phyloP scores from a whole-genome alignment of 139 green algal species.

The Astrephomene gubernaculifera region DNA sequence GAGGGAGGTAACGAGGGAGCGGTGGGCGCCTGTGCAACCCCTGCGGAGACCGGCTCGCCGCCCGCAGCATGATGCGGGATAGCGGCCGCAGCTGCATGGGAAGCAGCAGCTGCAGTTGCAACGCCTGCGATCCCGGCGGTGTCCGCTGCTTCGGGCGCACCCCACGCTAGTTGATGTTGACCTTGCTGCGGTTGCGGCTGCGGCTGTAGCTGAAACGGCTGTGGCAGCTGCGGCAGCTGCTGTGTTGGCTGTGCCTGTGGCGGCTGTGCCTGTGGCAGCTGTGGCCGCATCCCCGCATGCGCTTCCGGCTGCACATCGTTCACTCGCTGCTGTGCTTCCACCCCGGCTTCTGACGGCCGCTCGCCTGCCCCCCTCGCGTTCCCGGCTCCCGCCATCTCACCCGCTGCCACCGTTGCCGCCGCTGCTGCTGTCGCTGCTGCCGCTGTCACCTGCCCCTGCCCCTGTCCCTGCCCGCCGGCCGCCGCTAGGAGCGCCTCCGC shows the following conservation, averaged over 20 bases:
- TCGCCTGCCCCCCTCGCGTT: too few species aligned
- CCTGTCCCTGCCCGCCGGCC: background rate
- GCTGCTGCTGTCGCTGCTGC: background rate
- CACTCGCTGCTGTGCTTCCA: too few species aligned
- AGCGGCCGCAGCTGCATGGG: background rate
- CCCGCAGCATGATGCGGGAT: too few species aligned
- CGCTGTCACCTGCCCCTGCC: background rate
- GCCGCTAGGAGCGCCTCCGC: background rate
- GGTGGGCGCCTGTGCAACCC: too few species aligned
- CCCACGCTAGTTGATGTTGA: background rate
- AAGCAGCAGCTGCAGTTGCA: background rate
- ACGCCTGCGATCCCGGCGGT: background rate
- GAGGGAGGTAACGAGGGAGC: too few species aligned
- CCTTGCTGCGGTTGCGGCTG: background rate
- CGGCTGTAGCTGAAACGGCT: background rate
- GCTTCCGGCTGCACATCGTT: too few species aligned
- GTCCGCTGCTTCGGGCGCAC: background rate
- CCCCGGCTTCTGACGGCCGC: too few species aligned
- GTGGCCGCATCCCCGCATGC: too few species aligned
- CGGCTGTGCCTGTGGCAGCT: background rate
- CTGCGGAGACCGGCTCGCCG: too few species aligned
- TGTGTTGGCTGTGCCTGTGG: background rate
- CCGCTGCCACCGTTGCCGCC: background rate
- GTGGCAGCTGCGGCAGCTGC: too few species aligned
- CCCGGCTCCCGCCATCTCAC: too few species aligned